Percentiles rank a stretch among this genome's conserved stretches.
These are phyloP conservation scores for Rhynchospora tenuis DNA, from an alignment of 176 grass and related monocot species.

Conservation along the genomic window DNA sequence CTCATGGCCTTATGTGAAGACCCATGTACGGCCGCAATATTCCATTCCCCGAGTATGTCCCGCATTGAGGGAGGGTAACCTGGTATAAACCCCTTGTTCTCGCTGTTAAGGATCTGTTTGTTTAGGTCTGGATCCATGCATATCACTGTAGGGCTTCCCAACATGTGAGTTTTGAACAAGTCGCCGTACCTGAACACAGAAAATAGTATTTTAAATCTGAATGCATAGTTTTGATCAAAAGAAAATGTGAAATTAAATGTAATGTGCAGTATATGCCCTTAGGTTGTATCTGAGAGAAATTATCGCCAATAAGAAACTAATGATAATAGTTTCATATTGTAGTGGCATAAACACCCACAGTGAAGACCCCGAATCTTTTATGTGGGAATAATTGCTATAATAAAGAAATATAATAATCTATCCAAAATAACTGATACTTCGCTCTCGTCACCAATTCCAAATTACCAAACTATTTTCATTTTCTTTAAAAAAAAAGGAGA, in stretches of 20 bases:
- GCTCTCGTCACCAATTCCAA: neutral
- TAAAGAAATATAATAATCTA: neutral
- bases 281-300: no score
- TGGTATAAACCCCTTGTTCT: constrained; percentile 31
- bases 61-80: constrained; percentile 34
- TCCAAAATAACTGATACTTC: neutral
- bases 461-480: neutral
- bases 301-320: no score
- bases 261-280: no score
- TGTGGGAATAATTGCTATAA: neutral
- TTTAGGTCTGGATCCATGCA: constrained; percentile 40
- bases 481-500: neutral
- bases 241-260: neutral
- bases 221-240: neutral
- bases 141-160: constrained; percentile 29
- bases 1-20: constrained; percentile 29
- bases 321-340: no score
- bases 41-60: constrained; percentile 33
- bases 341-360: no score
- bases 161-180: constrained; percentile 35
- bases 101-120: constrained; percentile 27
- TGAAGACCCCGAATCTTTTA: no score
- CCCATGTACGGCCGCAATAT: constrained; percentile 20
- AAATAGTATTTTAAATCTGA: neutral
- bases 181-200: constrained; percentile 20